These are phyloP conservation scores for Monosporozyma aquatica DNA, from an alignment of 805 yeast species.

Conservation along the genomic window DNA sequence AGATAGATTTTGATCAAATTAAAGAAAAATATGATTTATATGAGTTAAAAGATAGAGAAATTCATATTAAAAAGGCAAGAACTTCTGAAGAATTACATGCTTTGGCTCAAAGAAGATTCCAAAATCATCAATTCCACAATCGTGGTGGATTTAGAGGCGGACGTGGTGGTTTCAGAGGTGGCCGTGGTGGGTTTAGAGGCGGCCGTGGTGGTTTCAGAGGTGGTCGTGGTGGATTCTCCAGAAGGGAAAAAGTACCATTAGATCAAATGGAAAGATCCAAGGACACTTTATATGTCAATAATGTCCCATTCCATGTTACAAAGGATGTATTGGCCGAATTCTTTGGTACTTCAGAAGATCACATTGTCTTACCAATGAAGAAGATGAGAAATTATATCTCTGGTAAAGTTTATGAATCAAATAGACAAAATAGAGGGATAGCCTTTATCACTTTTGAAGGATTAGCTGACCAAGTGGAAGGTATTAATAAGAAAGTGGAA, in stretches of 20 bases:
- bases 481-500: constrained; percentile 57
- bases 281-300: constrained; percentile 54
- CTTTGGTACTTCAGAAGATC: constrained; percentile 41
- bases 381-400: constrained; percentile 24
- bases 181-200: constrained; percentile 14
- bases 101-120: constrained; percentile 6
- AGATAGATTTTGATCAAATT: constrained; percentile 25
- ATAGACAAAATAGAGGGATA: constrained; percentile 42
- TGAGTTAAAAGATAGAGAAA: constrained; percentile 26
- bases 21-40: constrained; percentile 25
- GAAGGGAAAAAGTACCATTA: constrained; percentile 29
- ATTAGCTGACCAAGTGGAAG: constrained; percentile 20
- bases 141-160: constrained; percentile 10
- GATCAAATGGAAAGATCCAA: constrained; percentile 33
- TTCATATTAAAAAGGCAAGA: constrained; percentile 26
- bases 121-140: constrained; percentile 5
- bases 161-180: constrained; percentile 6
- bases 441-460: constrained; percentile 48
- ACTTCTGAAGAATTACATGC: constrained; percentile 12
- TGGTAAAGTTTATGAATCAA: constrained; percentile 31
- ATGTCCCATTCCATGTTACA: constrained; percentile 51
- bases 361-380: constrained; percentile 46
- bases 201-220: constrained; percentile 14
- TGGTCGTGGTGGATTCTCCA: constrained; percentile 8
- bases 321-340: constrained; percentile 47